phyloP scores from a whole-genome alignment of 257 asterid genomes.

The Solanum pimpinellifolium region DNA sequence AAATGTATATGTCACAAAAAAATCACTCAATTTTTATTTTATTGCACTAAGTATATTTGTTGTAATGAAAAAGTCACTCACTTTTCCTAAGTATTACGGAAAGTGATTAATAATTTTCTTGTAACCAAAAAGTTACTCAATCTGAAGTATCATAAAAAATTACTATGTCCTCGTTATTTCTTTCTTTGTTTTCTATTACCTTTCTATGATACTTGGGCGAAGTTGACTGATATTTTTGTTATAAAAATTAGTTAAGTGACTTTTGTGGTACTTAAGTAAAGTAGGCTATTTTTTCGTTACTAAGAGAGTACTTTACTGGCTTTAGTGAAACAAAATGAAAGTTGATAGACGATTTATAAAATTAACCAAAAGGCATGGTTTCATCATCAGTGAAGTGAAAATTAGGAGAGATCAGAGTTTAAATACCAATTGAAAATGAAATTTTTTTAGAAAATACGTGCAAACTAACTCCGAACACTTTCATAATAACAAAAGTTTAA shows the following conservation, averaged over 20 bases:
- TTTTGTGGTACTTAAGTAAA: background rate
- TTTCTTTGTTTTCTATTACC: background rate
- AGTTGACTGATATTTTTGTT: background rate
- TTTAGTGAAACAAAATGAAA: background rate
- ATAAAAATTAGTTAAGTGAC: background rate
- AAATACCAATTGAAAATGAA: no score
- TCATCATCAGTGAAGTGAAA: background rate
- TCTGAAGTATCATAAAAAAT: background rate
- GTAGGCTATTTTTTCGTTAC: background rate
- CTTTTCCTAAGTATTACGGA: no score
- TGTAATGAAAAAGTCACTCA: background rate
- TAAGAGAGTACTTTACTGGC: background rate
- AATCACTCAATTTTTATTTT: background rate
- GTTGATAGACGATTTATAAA: background rate
- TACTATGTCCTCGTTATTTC: background rate
- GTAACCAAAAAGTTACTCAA: background rate
- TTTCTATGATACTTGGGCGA: background rate
- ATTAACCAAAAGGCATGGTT: background rate
- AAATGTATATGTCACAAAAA: no score
- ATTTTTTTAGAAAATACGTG: accelerated
- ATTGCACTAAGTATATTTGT: background rate
- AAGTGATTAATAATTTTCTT: background rate
- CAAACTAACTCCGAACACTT: background rate
- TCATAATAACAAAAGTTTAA: background rate
- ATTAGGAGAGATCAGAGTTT: background rate